phyloP scores from a whole-genome alignment of 1,284 basidiomycete genomes.

The Papiliotrema terrestris region DNA sequence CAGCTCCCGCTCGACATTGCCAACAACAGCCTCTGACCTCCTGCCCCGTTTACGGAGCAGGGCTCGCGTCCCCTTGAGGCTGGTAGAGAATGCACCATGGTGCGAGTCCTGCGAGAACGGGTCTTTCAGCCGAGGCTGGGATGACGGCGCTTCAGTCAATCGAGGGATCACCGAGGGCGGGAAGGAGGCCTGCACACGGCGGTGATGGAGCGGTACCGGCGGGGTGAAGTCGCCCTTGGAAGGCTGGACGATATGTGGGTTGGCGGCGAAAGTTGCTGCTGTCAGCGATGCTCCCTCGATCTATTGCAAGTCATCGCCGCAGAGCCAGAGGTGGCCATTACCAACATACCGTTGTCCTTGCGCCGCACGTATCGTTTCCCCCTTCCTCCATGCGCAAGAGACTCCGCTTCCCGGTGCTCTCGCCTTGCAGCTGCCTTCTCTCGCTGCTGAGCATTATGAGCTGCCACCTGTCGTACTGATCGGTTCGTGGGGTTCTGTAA shows the following conservation, averaged over 20 bases:
- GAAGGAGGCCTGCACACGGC: slow-evolving; percentile 27
- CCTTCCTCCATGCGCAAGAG: slow-evolving; percentile 14
- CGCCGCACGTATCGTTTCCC: slow-evolving; percentile 44
- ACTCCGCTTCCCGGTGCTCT: slow-evolving; percentile 13
- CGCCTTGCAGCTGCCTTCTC: slow-evolving; percentile 36
- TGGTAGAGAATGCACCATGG: slow-evolving; percentile 41
- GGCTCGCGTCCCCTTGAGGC: slow-evolving; percentile 42
- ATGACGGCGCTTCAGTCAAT: slow-evolving; percentile 20
- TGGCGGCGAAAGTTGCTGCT: slow-evolving; percentile 38
- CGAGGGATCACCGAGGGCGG: slow-evolving; percentile 26
- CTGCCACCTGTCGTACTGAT: slow-evolving; percentile 34
- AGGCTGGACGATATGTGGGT: slow-evolving; percentile 42
- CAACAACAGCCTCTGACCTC: slow-evolving; percentile 38
- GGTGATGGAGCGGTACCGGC: slow-evolving; percentile 37
- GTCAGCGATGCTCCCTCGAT: neutral
- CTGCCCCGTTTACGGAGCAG: slow-evolving; percentile 38
- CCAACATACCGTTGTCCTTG: slow-evolving; percentile 41
- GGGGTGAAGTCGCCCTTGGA: slow-evolving; percentile 35
- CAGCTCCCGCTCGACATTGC: slow-evolving; percentile 31
- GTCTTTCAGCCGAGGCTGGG: slow-evolving; percentile 14
- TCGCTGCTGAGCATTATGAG: slow-evolving; percentile 45
- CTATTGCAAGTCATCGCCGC: neutral
- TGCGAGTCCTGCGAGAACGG: slow-evolving; percentile 22
- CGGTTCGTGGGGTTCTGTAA: slow-evolving; percentile 41
- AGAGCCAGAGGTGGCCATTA: neutral